Base-by-base conservation (phyloP, 441 rosid species). In the Biscutella laevigata region DNA sequence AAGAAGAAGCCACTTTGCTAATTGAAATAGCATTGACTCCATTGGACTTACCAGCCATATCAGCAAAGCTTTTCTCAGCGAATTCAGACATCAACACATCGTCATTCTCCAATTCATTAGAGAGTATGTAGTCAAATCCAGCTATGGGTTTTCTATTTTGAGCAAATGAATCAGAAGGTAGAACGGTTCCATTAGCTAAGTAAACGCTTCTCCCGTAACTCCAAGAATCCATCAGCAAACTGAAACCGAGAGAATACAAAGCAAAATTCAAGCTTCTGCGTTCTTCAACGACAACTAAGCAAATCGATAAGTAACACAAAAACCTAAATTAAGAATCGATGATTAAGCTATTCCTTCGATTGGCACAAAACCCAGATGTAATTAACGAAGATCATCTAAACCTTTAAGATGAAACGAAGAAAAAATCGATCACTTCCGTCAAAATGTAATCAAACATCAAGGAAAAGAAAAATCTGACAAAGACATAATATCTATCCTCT, bases 151-250 rank as follows among this genome's bases (percentile, higher is more conserved):
- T 79, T 56, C 66, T 70, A 68, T 47, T 66, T 59, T 77, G 69
- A 28, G 70, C 44, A 65, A 65, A 57, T 27, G 77, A 43, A 59
- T 77, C 81, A 58, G 57, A 48, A 20, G 79, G 72, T 7, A 66
- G 51, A 61, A 73, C 73, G 17, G 73, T 36, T 66, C 64, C 86
- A 54, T 72, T 78, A 0, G 76, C 26, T 44, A 71, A 67, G 58
- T 57, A 26, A 65, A 64, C 27, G 51, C 67, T 73, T 56, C 69
- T 78, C 33, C 78, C 86, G 59, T 62, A 76, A 61, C 74, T 74
- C 94, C 90, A 82, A 37, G 79, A 74, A 52, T 85, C 94, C 89
- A 82, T 82, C 50, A 21, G 38, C 43, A 30, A 62, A 29, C 14
- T 13, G 36, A 47, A 51, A 64, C 57, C 40, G 61, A 71, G 21